Percentiles rank a stretch among this genome's conserved stretches.
Conservation (phyloP, 108 stramenopile genomes). For the Hondaea fermentalgiana region DNA sequence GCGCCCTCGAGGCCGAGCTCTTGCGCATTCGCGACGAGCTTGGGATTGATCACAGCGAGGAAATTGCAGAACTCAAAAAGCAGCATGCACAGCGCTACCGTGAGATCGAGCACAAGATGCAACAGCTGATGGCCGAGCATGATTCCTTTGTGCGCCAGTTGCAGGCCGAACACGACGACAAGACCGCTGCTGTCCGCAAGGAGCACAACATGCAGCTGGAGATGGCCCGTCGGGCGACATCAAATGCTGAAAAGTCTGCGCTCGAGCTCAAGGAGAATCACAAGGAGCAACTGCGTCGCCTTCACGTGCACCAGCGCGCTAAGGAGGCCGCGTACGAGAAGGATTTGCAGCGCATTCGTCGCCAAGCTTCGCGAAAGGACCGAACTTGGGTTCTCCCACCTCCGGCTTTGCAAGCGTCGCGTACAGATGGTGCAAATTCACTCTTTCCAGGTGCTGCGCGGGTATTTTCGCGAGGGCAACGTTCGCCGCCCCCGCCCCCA, state of each 20-base stretch:
- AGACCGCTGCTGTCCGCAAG: neutral
- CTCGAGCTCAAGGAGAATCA: neutral
- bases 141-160: neutral
- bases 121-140: neutral
- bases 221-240: neutral
- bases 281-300: neutral
- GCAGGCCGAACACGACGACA: neutral
- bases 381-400: neutral
- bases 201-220: constrained; percentile 18
- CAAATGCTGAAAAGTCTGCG: neutral
- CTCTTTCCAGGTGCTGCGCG: no score
- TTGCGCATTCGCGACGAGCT: neutral
- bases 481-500: neutral
- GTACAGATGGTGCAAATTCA: no score
- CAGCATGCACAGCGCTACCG: neutral
- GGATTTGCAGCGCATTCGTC: neutral
- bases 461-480: neutral
- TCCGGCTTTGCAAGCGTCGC: no score
- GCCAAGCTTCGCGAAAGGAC: neutral
- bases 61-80: neutral
- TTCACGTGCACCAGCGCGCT: neutral
- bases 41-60: neutral
- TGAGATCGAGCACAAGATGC: neutral
- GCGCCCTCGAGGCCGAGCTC: neutral
- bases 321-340: neutral